Evolutionary conservation across 306 rosid genomes (phyloP), one percentile per base, ranked within the genome.

Genomic region (Prunus kanzakura): DNA sequence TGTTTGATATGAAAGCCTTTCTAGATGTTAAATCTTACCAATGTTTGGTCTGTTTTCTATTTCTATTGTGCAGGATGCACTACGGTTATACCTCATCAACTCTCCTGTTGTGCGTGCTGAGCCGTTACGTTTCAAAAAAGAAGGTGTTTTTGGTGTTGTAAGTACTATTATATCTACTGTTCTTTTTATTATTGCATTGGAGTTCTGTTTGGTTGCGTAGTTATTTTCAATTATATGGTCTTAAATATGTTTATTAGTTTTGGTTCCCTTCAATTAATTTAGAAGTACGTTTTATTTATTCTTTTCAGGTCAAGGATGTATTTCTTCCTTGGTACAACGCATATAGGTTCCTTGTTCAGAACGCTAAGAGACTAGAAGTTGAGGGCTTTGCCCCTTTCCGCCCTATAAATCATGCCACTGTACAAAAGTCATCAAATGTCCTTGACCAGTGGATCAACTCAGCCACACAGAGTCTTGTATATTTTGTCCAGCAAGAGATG

Each of bases 51-150:
- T 41, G 43, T 84, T 27, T 29, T 32, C 47, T 68, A 32, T 68
- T 80, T 56, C 19, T 66, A 14, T 58, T 76, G 25, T 80, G 81
- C 81, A 94, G 98, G 98, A 95, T 82, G 98, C 98, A 77, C 80
- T 95, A 78, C 86, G 96, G 27, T 58, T 95, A 76, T 95, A 92
- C 88, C 93, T 92, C 51, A 95, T 95, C 72, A 92, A 90, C 87
- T 95, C 97, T 76, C 97, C 97, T 18, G 98, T 95, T 67, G 98
- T 95, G 62, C 99, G 99, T 67, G 97, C 97, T 8, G 99, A 95
- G 87, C 75, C 97, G 27, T 83, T 95, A 62, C 97, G 96, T 18
- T 95, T 95, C 87, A 95, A 95, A 89, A 92, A 84, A 84, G 97
- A 92, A 71, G 99, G 99, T 76, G 99, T 95, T 87, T 91, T 87